Base-by-base conservation (phyloP, 2,329 filamentous ascomycete species). In the Emmonsiellopsis sp. region DNA sequence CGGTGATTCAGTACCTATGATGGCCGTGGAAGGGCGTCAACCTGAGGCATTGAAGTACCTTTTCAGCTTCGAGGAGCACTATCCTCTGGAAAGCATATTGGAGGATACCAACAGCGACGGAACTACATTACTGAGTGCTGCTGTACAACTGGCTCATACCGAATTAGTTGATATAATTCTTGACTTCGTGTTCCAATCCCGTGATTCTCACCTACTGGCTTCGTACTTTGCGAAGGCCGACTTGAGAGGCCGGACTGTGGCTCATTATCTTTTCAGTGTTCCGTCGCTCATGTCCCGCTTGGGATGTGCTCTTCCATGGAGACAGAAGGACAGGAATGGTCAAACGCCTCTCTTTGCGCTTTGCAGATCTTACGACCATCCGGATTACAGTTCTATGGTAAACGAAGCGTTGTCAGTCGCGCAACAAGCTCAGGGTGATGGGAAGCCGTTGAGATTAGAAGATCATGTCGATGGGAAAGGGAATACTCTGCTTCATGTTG, bases 281-380 rank as follows among this genome's bases (percentile, higher is more conserved):
- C 93, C 93, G 2, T 78, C 81, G 51, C 76, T 98, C 16, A 93
- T 98, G 60, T 74, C 77, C 44, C 79, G 80, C 52, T 85, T 97
- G 56, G 91, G 90, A 2, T 78, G 80, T 55, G 72, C 92, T 59
- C 76, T 98, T 51, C 87, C 89, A 7, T 98, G 93, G 93, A 81
- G 83, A 54, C 83, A 94, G 68, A 89, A 86, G 60, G 93, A 98
- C 70, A 94, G 90, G 67, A 96, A 97, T 65, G 93, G 93, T 0
- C 93, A 97, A 70, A 98, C 94, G n/a, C 94, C 93, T 1, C 74
- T 98, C 7, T 97, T 98, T 67, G 93, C 93, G 1, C 77, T 97
- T 1, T 97, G 91, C 68, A 83, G 93, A 61, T 97, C 90, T 0
- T 98, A 98, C 65, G 93, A 98, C 65, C 90, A 98, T 68, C 79